Evolutionary conservation across 345 rosid species (phyloP).

Genomic region (Citrus sinensis): DNA sequence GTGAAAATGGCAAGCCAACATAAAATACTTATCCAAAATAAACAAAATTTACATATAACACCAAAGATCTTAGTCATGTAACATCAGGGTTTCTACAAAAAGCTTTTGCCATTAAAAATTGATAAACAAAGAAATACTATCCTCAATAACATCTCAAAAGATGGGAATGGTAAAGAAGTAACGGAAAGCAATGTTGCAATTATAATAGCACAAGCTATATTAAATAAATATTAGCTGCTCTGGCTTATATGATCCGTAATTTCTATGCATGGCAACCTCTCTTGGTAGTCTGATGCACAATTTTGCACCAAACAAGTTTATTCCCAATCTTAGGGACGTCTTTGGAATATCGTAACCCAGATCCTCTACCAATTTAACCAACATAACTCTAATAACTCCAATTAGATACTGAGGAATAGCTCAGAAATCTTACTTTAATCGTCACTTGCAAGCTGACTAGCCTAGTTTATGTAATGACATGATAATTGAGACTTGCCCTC

Average conservation of each 20-base stretch:
- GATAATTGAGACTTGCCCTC: not conserved
- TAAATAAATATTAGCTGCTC: not conserved
- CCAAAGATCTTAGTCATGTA: not conserved
- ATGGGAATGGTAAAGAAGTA: not conserved
- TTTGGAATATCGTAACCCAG: not conserved
- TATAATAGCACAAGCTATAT: not conserved
- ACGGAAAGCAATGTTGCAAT: not conserved
- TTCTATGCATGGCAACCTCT: not conserved
- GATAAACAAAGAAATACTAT: not conserved
- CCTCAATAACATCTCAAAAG: not conserved
- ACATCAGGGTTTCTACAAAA: not conserved
- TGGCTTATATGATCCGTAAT: not conserved
- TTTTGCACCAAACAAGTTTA: not conserved
- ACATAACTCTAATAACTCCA: not conserved
- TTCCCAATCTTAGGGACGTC: not conserved
- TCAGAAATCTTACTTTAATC: not conserved
- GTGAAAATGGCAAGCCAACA: not conserved
- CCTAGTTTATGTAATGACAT: not conserved
- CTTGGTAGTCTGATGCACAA: not conserved
- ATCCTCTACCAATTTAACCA: not conserved
- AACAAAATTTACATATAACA: not conserved
- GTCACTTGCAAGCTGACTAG: not conserved
- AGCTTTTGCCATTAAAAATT: not conserved
- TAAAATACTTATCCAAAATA: not conserved
- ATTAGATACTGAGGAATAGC: not conserved